Evolutionary conservation across 352 stramenopile genomes (phyloP), one percentile per base, ranked within the genome.

Genomic region (Elongisporangium anandrum): DNA sequence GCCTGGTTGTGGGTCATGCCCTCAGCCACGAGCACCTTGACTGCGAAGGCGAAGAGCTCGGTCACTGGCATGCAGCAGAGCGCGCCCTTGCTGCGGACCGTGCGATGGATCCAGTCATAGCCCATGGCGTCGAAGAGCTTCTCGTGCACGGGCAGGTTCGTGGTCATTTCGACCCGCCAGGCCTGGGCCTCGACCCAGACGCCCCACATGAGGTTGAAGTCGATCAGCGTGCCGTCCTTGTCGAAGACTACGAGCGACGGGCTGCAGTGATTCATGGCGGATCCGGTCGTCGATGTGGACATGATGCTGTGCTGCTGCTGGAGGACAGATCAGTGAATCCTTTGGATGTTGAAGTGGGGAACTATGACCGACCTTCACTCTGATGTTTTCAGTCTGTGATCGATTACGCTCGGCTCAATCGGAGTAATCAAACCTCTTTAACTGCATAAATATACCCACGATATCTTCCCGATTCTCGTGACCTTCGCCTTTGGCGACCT

Each of bases 181-280:
- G 85, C 86, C 54, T 94, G 84, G 4, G 79, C 89, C 64, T 94
- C 85, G 58, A 94, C 79, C 85, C 85, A 96, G 51, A 79, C 80
- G 56, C 83, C 84, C 87, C 87, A 96, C 87, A 94, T 96, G 70
- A 90, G 75, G 58, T 91, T 93, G 59, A 96, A 96, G 66, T 96
- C 87, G 60, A 96, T 95, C 54, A 96, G 82, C 59, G 87, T 96
- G 62, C 87, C 87, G 60, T 96, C 87, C 71, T 96, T 96, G 69
- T 96, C 85, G 48, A 96, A 96, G 48, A 96, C 76, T 47, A 96
- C 87, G 29, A 96, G 85, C 52, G 79, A 72, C 16, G 82, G 85
- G 24, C 73, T 68, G 64, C 76, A 86, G 10, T 73, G 76, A n/a
- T n/a, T n/a, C n/a, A n/a, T n/a, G n/a, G n/a, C n/a, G n/a, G n/a